These are phyloP conservation scores for Penicillium palitans DNA, from an alignment of 2,329 filamentous ascomycete species.

Conservation along the genomic window DNA sequence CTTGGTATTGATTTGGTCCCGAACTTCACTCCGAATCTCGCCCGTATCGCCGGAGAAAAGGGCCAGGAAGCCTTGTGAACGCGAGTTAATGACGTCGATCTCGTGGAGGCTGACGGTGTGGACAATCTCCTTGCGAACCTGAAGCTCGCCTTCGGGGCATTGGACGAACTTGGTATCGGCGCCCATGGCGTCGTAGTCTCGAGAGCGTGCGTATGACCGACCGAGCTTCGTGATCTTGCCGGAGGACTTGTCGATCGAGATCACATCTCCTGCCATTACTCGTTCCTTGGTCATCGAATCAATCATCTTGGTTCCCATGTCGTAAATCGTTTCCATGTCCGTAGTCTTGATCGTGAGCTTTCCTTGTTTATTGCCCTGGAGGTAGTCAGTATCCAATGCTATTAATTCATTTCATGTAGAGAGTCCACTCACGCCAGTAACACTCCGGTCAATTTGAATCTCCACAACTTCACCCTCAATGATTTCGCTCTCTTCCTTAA, in stretches of 20 bases:
- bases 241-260: slow-evolving; percentile 97
- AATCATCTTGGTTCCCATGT: slow-evolving; percentile 99
- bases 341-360: slow-evolving; percentile 99
- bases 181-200: slow-evolving; percentile 99
- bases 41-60: slow-evolving; percentile 98
- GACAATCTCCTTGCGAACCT: slow-evolving; percentile 94
- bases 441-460: slow-evolving; percentile 95
- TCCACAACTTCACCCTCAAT: slow-evolving; percentile 99
- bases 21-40: slow-evolving; percentile 94
- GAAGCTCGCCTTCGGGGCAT: slow-evolving; percentile 94
- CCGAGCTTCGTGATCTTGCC: slow-evolving; percentile 98
- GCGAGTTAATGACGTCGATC: slow-evolving; percentile 98
- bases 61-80: slow-evolving; percentile 96
- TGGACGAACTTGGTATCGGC: slow-evolving; percentile 97
- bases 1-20: slow-evolving; percentile 99
- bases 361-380: slow-evolving; percentile 85
- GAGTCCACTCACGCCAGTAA: slow-evolving; percentile 68
- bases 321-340: slow-evolving; percentile 99
- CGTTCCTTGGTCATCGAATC: slow-evolving; percentile 99
- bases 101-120: slow-evolving; percentile 97
- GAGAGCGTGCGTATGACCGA: slow-evolving; percentile 87
- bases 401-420: background rate
- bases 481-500: slow-evolving; percentile 98
- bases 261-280: slow-evolving; percentile 97
- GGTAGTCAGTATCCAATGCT: slow-evolving; percentile 8